These are phyloP conservation scores for Penicillium ucsense DNA, from an alignment of 495 filamentous ascomycete genomes.

Conservation along the genomic window DNA sequence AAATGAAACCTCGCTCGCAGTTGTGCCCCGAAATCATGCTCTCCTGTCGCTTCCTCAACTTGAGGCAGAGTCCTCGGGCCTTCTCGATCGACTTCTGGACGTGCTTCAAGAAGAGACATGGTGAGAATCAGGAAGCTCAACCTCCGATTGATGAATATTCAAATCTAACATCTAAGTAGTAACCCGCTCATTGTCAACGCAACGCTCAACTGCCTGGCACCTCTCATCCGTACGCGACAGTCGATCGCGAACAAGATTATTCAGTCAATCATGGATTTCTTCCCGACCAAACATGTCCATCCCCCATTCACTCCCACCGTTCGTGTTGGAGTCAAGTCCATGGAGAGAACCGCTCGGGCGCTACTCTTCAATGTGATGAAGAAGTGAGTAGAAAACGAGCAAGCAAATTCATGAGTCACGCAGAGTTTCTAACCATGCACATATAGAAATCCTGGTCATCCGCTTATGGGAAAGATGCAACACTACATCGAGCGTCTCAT, in stretches of 20 bases:
- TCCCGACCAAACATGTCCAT: conserved; percentile 69
- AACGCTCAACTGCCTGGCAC: conserved; percentile 76
- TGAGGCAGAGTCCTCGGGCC: conserved; percentile 82
- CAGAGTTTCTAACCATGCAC: neutral
- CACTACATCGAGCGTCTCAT: conserved; percentile 71
- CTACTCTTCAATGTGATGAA: conserved; percentile 72
- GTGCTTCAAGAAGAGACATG: conserved; percentile 77
- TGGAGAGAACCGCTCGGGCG: conserved; percentile 83
- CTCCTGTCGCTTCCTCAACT: conserved; percentile 66
- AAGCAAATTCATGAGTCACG: too few species aligned
- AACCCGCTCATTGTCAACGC: conserved; percentile 86
- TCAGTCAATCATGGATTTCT: conserved; percentile 78
- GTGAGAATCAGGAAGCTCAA: conserved; percentile 33
- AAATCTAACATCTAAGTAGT: conserved; percentile 33
- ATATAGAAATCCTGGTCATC: conserved; percentile 58
- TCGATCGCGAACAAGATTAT: conserved; percentile 77
- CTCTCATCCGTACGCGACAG: conserved; percentile 70
- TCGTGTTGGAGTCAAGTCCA: conserved; percentile 77
- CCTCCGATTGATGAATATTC: conserved; percentile 1
- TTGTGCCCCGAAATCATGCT: conserved; percentile 75
- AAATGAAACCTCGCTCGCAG: conserved; percentile 76
- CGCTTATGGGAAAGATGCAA: conserved; percentile 61
- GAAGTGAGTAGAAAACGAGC: conserved; percentile 38
- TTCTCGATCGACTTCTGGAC: conserved; percentile 82
- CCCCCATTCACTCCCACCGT: conserved; percentile 66